Percentiles rank a stretch among this genome's conserved stretches.
Evolutionary conservation across 768 basidiomycete species (phyloP).

Genomic region (Xerocomellus chrysenteron): DNA sequence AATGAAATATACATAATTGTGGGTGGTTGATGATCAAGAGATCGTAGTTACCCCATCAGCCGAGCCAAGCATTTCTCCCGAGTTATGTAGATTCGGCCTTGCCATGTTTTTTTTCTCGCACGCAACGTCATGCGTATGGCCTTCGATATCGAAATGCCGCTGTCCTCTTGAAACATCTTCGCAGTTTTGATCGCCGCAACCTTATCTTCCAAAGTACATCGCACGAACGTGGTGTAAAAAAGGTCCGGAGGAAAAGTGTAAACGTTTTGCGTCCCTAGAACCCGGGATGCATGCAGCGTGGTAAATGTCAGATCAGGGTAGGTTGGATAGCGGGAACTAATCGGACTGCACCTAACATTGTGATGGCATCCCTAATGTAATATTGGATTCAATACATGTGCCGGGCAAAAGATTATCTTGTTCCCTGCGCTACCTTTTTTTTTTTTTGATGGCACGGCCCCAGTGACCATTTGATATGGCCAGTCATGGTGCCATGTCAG

Average conservation of each 20-base stretch:
- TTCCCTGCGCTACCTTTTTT: neutral
- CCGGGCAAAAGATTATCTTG: neutral
- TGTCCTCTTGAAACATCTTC: no score
- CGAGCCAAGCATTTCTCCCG: neutral
- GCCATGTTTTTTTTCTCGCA: no score
- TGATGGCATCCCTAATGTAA: neutral
- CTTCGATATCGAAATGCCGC: no score
- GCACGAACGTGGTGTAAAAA: no score
- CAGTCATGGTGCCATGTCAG: neutral
- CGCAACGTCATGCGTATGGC: no score
- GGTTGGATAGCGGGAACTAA: neutral
- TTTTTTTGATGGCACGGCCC: neutral
- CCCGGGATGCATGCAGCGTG: neutral
- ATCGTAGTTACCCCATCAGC: neutral
- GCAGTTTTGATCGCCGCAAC: no score
- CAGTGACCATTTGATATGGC: neutral
- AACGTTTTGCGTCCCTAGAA: neutral
- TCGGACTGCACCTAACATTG: neutral
- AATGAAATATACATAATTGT: neutral
- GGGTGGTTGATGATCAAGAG: constrained; percentile 1
- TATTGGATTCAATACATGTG: neutral
- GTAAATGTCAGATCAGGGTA: neutral
- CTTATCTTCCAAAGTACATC: no score
- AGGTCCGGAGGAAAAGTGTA: neutral
- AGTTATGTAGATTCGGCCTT: neutral